Evolutionary conservation across 192 early-diverging fungal species (phyloP), one percentile per base, ranked within the genome.

Genomic region (Pilaira anomala): DNA sequence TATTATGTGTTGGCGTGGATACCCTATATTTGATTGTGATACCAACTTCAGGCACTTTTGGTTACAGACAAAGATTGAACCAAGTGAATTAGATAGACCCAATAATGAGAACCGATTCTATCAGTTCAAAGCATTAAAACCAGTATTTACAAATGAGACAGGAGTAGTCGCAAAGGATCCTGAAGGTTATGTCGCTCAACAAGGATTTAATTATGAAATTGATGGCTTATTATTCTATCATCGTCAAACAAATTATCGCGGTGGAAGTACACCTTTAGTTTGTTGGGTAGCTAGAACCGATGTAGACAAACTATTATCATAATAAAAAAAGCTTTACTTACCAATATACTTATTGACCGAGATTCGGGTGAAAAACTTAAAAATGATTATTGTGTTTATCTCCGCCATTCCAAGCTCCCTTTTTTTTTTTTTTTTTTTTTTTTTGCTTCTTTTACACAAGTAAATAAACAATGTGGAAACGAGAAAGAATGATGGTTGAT

Each of bases 1-100:
- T 63, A 70, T 85, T 11, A 80, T 85, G 80, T 85, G 83, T 36
- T 85, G 83, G 83, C 78, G 78, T 44, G 81, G 81, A 0, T 82
- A 85, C 36, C 68, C 83, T n/a, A 78, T 83, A 2, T 82, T 83
- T 44, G 83, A 85, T 44, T 85, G 83, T 44, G 83, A 85, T 63
- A 85, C 83, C 0, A 81, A 82, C 33, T 85, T 85, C 53, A 66
- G 62, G 41, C 65, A 76, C 40, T 71, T 81, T 80, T 75, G 79
- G 79, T 62, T 82, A 65, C 77, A 67, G 67, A 19, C 66, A 40
- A 73, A 73, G 21, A 64, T 78, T 30, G 73, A 80, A 33, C 59
- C 75, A 3, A 68, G 56, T 24, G 82, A 84, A 50, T 64, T 85
- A 55, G 83, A 85, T 16, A 18, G 7, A 41, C 62, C 75, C 16